phyloP scores from a whole-genome alignment of 148 eudicot species.

The Cornus kousa region DNA sequence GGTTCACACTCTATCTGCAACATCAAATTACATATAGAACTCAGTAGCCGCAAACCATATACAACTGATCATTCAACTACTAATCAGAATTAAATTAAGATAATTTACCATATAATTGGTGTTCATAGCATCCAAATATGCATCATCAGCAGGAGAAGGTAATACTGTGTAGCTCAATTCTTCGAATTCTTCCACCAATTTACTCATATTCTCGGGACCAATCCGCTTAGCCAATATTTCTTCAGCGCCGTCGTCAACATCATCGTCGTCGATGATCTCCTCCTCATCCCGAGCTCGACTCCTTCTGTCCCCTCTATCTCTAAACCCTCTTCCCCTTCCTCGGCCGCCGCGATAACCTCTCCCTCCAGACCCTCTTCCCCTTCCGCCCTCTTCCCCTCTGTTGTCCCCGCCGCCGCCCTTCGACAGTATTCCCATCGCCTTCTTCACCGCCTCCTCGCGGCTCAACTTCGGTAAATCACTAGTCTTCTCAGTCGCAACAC shows the following conservation, averaged over 20 bases:
- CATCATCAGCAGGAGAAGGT: conserved; percentile 63
- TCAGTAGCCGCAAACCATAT: background rate
- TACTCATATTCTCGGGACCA: conserved; percentile 55
- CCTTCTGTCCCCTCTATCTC: background rate
- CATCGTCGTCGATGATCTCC: conserved; percentile 19
- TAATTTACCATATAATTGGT: conserved; percentile 60
- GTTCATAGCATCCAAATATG: conserved; percentile 60
- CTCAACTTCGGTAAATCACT: conserved; percentile 20
- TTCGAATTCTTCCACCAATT: conserved; percentile 61
- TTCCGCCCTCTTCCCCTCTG: conserved; percentile 15
- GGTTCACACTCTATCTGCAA: conserved; percentile 90
- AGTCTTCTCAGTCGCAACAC: background rate
- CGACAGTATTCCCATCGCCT: conserved; percentile 22
- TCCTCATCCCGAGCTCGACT: conserved; percentile 21
- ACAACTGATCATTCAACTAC: background rate
- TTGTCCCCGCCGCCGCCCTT: conserved; percentile 9
- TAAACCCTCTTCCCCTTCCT: conserved; percentile 23
- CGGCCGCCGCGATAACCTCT: conserved; percentile 28
- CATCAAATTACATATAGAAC: background rate
- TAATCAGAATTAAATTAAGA: background rate
- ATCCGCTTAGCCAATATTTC: conserved; percentile 56
- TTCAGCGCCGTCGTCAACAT: conserved; percentile 43
- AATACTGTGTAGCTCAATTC: conserved; percentile 47
- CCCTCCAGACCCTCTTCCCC: conserved; percentile 32
- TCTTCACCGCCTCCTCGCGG: conserved; percentile 34